Evolutionary conservation across 2,329 filamentous ascomycete genomes (phyloP).

Genomic region (Fusarium armeniacum): DNA sequence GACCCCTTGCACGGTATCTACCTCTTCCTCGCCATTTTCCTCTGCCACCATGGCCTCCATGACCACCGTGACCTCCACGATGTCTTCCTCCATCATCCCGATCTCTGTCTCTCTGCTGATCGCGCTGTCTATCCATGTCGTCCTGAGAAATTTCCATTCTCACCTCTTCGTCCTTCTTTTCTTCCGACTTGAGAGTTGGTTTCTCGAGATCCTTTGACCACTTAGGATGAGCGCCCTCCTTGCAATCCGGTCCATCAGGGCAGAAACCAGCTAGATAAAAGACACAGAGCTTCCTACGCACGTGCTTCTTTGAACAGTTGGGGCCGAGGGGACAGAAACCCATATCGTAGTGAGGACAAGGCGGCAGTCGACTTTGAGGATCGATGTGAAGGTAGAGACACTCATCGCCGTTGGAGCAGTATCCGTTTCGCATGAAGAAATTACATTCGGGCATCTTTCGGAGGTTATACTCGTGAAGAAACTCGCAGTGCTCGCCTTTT

Average conservation of each 20-base stretch:
- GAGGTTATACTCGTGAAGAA: conserved; percentile 98
- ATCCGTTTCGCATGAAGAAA: conserved; percentile 92
- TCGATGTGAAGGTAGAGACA: conserved; percentile 94
- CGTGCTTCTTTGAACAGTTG: conserved; percentile 88
- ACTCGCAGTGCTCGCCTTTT: conserved; percentile 97
- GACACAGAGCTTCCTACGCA: conserved; percentile 82
- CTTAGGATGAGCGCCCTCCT: conserved; percentile 83
- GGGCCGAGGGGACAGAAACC: conserved; percentile 96
- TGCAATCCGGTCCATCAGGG: conserved; percentile 82
- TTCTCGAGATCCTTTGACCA: conserved; percentile 84
- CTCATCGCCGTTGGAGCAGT: conserved; percentile 97
- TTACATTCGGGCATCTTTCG: conserved; percentile 99
- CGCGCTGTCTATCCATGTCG: conserved; percentile 55
- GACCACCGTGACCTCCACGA: conserved; percentile 50
- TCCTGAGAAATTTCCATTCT: conserved; percentile 55
- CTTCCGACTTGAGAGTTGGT: conserved; percentile 77
- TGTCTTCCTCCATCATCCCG: conserved; percentile 52
- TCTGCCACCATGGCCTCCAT: conserved; percentile 49
- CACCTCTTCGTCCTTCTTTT: conserved; percentile 68
- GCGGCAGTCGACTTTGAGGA: conserved; percentile 81
- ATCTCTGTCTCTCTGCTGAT: conserved; percentile 52
- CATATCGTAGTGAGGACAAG: conserved; percentile 91
- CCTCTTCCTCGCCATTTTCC: conserved; percentile 58
- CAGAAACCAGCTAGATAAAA: conserved; percentile 97
- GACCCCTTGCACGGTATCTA: conserved; percentile 55